Evolutionary conservation across 306 rosid genomes (phyloP), one percentile per base, ranked within the genome.

Genomic region (Casuarina equisetifolia): DNA sequence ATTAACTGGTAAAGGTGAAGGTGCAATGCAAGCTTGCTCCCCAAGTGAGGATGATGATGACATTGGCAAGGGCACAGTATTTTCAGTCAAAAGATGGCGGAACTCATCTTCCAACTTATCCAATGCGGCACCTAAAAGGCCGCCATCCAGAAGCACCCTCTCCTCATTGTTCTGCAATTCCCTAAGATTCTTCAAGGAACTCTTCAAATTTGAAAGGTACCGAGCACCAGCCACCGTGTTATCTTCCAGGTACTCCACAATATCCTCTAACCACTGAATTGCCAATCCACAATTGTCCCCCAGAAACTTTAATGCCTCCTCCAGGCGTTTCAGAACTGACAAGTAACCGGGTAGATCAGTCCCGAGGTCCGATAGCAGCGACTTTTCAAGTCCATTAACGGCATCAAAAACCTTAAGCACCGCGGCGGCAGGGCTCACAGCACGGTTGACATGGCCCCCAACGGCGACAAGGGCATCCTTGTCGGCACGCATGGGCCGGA

Each of bases 351-450:
- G 90, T 0, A 92, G 91, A 81, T 96, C 99, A 62, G 81, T 88
- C 20, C 94, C 79, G 0, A 97, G 97, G 68, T 96, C 99, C 0
- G 98, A 96, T 52, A 92, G 75, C 20, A 96, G 80, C 0, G 97
- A 88, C 80, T 96, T 96, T 42, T 96, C 99, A 0, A 96, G 94
- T n/a, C 99, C 99, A 62, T 92, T 98, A 76, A 92, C 97, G 0
- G 99, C 99, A 76, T 96, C 99, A 3, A 96, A 96, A 76, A 96
- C 99, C 91, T 91, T 96, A 15, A 96, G 92, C 85, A 96, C 99
- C 0, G 99, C 98, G 2, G 98, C 99, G 0, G 99, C 98, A 1
- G 98, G 99, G 25, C 98, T 96, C 35, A 96, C 99, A 0, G 98
- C 99, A 0, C 99, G 91, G 76, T 96, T 92, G 49, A 96, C 92